Percentiles rank a stretch among this genome's conserved stretches.
phyloP scores from a whole-genome alignment of 306 rosid genomes.

The Cucurbita pepo region DNA sequence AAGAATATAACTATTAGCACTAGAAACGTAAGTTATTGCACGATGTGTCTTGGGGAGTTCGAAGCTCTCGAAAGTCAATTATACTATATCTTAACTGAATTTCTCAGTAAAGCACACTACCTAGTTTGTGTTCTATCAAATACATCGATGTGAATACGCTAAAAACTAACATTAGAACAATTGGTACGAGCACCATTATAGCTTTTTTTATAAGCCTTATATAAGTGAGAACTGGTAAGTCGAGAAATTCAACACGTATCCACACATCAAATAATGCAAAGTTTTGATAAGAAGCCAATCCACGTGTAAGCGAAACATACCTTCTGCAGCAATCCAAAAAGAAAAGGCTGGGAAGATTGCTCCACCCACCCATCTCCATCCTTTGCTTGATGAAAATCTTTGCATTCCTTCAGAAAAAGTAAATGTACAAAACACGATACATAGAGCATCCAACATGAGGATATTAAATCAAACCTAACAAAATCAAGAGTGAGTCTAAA shows the following conservation, averaged over 20 bases:
- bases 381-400: slow-evolving; percentile 90
- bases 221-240: not conserved
- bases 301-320: slow-evolving; percentile 21
- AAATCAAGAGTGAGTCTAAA: not conserved
- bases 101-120: not conserved
- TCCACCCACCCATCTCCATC: slow-evolving; percentile 99
- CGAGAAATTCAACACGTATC: not conserved
- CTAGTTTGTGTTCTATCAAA: not conserved
- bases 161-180: not conserved
- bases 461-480: not conserved
- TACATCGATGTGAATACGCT: not conserved
- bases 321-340: slow-evolving; percentile 90
- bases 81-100: not conserved
- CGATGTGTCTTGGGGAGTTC: not conserved
- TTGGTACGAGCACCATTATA: not conserved
- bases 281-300: not conserved
- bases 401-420: slow-evolving; percentile 58
- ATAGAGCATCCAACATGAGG: not conserved
- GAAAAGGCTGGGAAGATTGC: slow-evolving; percentile 81
- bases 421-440: slow-evolving; percentile 14
- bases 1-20: no score
- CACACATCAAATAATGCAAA: not conserved
- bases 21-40: no score
- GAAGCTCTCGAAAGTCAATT: not conserved
- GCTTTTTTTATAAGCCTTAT: not conserved